Percentiles rank a stretch among this genome's conserved stretches.
These are phyloP conservation scores for Gigaspora rosea DNA, from an alignment of 192 early-diverging fungal genomes.

Conservation along the genomic window DNA sequence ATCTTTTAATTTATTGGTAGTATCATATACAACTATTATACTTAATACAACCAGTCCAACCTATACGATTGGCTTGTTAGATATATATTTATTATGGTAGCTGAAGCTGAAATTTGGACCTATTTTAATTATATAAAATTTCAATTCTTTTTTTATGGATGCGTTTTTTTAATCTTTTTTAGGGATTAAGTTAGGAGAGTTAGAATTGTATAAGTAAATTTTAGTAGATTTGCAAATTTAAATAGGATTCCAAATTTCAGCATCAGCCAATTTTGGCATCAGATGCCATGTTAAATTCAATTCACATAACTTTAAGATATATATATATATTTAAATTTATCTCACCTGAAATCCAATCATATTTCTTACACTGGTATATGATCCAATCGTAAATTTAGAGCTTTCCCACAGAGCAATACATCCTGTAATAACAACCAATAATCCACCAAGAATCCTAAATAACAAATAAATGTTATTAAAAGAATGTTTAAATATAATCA, in stretches of 20 bases:
- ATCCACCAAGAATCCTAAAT: conserved; percentile 47
- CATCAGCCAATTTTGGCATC: too few relatives aligned
- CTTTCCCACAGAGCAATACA: background rate
- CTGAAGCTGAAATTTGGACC: background rate
- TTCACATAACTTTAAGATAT: too few relatives aligned
- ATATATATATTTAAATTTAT: background rate
- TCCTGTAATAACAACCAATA: conserved; percentile 39
- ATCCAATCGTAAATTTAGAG: background rate
- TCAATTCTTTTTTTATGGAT: background rate
- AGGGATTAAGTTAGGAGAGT: too few relatives aligned
- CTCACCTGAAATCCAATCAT: conserved; percentile 11
- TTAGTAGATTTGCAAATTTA: too few relatives aligned
- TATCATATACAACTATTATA: conserved; percentile 62
- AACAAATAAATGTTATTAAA: background rate
- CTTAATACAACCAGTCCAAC: conserved; percentile 53
- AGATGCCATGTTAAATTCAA: too few relatives aligned
- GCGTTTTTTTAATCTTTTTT: too few relatives aligned
- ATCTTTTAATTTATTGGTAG: conserved; percentile 55
- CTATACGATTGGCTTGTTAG: conserved; percentile 32
- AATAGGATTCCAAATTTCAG: too few relatives aligned
- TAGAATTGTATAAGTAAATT: too few relatives aligned
- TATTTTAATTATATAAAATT: background rate
- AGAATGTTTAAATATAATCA: background rate
- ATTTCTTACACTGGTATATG: background rate
- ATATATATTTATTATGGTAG: too few relatives aligned